Evolutionary conservation across 805 yeast genomes (phyloP), one percentile per base, ranked within the genome.

Genomic region (Candida hispaniensis): DNA sequence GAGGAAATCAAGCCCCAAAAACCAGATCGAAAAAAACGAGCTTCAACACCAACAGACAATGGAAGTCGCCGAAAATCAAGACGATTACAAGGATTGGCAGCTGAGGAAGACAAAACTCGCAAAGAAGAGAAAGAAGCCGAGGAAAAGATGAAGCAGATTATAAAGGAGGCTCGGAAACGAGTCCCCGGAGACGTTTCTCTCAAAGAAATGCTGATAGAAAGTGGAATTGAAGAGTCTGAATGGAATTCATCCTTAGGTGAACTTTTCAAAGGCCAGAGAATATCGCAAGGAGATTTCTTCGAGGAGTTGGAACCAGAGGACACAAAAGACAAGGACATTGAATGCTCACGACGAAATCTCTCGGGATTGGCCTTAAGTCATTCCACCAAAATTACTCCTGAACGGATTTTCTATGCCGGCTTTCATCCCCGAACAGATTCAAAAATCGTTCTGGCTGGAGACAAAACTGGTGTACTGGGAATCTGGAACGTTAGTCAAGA

Each of bases 401-500:
- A 76, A 34, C 63, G 98, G 40, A 74, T 88, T 52, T 73, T 86
- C 0, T 62, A 80, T 2, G 66, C 85, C 24, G 61, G 65, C 23
- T 78, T 82, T 52, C 97, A 88, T 55, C 95, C 96, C 0, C 57
- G 79, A 0, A 52, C 51, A 0, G 67, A 64, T 1, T 73, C 73
- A 41, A 66, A 78, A 44, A 48, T 88, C 4, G 64, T 85, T 2
- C 52, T 81, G 18, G 95, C 85, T 1, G 97, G 96, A 28, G 98
- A 91, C 56, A 81, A 82, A 8, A 58, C 60, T n/a, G 98, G 98
- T 5, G 69, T 73, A 43, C 57, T 85, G 26, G 96, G 96, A 0
- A 64, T 91, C 10, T 88, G 96, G 96, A 75, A 86, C 26, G 77
- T 80, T 6, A 58, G 53, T 11, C 54, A 52, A 6, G 60, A 55